Conservation (phyloP, 805 yeast genomes). For the Metschnikowia anglica region DNA sequence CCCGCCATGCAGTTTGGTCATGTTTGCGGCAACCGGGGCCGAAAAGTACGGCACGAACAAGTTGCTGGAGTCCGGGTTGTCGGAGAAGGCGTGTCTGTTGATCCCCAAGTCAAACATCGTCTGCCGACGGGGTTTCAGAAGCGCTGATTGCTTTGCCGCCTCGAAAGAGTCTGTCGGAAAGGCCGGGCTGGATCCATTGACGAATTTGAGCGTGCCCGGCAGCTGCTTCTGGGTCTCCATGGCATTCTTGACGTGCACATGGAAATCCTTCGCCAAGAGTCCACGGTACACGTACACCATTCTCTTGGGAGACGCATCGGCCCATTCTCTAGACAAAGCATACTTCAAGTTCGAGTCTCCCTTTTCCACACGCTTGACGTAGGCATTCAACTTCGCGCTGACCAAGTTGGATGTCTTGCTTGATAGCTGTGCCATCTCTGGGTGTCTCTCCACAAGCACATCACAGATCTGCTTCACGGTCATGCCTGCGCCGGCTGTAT, state of each 20-base stretch:
- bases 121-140: conserved; percentile 47
- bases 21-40: conserved; percentile 76
- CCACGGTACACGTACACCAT: conserved; percentile 89
- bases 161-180: conserved; percentile 31
- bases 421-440: conserved; percentile 78
- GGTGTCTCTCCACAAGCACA: conserved; percentile 67
- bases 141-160: conserved; percentile 35
- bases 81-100: conserved; percentile 43
- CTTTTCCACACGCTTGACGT: conserved; percentile 80
- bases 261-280: conserved; percentile 69
- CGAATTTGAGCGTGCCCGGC: conserved; percentile 4
- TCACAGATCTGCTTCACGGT: conserved; percentile 89
- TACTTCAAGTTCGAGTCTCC: conserved; percentile 73
- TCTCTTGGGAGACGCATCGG: conserved; percentile 83
- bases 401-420: conserved; percentile 80
- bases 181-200: conserved; percentile 7
- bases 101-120: conserved; percentile 54
- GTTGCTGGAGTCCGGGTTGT: conserved; percentile 43
- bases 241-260: conserved; percentile 64
- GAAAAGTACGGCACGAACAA: conserved; percentile 65
- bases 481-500: conserved; percentile 72
- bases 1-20: conserved; percentile 2
- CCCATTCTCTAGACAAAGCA: conserved; percentile 85
- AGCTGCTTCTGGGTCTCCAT: conserved; percentile 45
- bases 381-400: conserved; percentile 79